Conservation (phyloP, 2,329 filamentous ascomycete species). For the Fusarium robinianum region DNA sequence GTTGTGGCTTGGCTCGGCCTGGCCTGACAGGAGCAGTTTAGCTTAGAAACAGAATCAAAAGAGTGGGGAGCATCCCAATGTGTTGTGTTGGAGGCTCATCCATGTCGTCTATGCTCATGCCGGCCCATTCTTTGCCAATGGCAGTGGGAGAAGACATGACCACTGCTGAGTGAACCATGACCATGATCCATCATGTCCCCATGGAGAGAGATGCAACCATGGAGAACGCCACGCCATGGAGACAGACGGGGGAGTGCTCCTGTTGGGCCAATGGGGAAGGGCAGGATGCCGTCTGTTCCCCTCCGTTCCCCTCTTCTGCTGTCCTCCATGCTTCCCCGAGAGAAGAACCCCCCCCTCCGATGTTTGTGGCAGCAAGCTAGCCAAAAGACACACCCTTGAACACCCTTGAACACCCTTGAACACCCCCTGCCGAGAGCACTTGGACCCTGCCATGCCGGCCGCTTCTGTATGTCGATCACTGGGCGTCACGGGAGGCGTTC, state of each 20-base stretch:
- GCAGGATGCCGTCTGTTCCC: constrained; percentile 16
- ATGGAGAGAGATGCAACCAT: constrained; percentile 9
- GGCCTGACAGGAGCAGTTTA: constrained; percentile 8
- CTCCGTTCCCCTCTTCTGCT: constrained; percentile 13
- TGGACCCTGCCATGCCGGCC: constrained; percentile 14
- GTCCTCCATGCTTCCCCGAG: constrained; percentile 26
- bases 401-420: constrained; percentile 9
- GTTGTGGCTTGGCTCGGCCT: constrained; percentile 10
- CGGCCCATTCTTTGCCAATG: no score
- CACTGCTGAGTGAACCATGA: no score
- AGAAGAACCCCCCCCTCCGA: no score
- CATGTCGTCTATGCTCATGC: constrained; percentile 8
- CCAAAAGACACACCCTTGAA: no score
- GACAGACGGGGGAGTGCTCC: constrained; percentile 15
- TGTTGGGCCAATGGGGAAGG: constrained; percentile 10
- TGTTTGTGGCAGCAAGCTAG: no score
- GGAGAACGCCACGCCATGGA: constrained; percentile 1
- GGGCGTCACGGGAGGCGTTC: constrained; percentile 7
- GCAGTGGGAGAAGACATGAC: constrained; percentile 1
- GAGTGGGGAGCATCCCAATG: constrained; percentile 7
- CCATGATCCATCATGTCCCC: constrained; percentile 14
- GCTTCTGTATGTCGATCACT: constrained; percentile 5
- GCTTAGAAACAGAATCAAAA: constrained; percentile 3
- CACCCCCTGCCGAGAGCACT: constrained; percentile 12
- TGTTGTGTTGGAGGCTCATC: constrained; percentile 8